Evolutionary conservation across 1,139 yeast genomes (phyloP).

Genomic region (Wickerhamomyces sp.): DNA sequence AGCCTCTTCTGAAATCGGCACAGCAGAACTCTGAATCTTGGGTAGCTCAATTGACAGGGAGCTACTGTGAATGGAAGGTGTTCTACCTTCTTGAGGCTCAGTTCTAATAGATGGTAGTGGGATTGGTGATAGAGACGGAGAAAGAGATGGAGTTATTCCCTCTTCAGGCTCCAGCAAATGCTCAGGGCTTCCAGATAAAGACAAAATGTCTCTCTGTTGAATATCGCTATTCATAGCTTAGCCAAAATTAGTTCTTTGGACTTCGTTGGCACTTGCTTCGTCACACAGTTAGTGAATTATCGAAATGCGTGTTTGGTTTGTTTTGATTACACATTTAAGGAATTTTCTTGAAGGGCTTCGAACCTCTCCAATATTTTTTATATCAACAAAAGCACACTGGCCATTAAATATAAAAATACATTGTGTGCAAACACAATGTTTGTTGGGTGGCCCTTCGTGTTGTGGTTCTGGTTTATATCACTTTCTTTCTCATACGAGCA

Average conservation of each 20-base stretch:
- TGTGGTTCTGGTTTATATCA: not conserved
- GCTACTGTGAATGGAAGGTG: not conserved
- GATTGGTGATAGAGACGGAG: not conserved
- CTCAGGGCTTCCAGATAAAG: not conserved
- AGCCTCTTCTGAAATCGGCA: constrained; percentile 3
- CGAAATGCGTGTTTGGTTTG: not conserved
- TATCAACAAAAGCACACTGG: too few species aligned
- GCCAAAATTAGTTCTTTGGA: too few species aligned
- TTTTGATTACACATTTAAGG: not conserved
- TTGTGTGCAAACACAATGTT: too few species aligned
- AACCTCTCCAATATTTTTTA: too few species aligned
- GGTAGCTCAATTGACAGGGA: not conserved
- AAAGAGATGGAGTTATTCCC: not conserved
- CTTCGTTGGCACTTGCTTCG: too few species aligned
- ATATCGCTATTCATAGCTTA: not conserved
- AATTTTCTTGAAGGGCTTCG: too few species aligned
- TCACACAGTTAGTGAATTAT: too few species aligned
- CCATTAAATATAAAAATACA: too few species aligned
- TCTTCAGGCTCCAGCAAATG: not conserved
- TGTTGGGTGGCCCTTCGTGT: not conserved
- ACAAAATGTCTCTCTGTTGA: not conserved
- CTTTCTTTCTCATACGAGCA: not conserved
- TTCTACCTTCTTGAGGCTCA: not conserved
- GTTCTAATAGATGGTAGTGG: not conserved
- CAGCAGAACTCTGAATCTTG: not conserved